A percentile compares a stretch with the other conserved stretches of the same genome.
Evolutionary conservation across 192 early-diverging fungal genomes (phyloP).

Genomic region (Backusella parvicylindrica): DNA sequence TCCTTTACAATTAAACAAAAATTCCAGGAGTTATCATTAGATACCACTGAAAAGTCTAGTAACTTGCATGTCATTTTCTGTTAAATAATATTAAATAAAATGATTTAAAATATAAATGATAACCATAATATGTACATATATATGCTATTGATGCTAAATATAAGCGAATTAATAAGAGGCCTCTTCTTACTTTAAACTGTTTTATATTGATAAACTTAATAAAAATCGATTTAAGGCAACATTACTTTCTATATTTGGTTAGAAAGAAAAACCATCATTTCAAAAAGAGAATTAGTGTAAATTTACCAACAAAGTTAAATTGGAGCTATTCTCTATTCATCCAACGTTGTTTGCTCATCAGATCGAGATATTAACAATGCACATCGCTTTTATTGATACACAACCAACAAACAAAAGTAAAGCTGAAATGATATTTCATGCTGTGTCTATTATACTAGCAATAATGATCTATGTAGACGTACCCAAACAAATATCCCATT

Average conservation of each 20-base stretch:
- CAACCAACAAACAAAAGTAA: too few relatives aligned
- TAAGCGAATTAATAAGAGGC: neutral
- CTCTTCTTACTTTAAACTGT: neutral
- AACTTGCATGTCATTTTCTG: too few relatives aligned
- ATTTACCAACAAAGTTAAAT: neutral
- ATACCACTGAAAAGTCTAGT: too few relatives aligned
- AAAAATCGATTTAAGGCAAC: neutral
- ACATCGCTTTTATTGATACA: too few relatives aligned
- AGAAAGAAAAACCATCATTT: neutral
- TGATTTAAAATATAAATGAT: neutral
- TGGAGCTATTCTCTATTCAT: neutral
- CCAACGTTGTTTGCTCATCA: neutral
- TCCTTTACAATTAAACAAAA: too few relatives aligned
- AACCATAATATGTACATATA: neutral
- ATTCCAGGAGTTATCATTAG: too few relatives aligned
- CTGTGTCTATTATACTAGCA: neutral
- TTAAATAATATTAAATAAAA: neutral
- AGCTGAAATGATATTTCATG: neutral
- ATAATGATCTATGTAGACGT: neutral
- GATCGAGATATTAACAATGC: neutral
- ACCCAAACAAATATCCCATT: too few relatives aligned
- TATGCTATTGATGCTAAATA: neutral
- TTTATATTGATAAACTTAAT: neutral
- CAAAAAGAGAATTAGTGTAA: neutral
- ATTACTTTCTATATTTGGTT: neutral